Conservation (phyloP, 2,329 filamentous ascomycete species). For the Cadophora gregata region DNA sequence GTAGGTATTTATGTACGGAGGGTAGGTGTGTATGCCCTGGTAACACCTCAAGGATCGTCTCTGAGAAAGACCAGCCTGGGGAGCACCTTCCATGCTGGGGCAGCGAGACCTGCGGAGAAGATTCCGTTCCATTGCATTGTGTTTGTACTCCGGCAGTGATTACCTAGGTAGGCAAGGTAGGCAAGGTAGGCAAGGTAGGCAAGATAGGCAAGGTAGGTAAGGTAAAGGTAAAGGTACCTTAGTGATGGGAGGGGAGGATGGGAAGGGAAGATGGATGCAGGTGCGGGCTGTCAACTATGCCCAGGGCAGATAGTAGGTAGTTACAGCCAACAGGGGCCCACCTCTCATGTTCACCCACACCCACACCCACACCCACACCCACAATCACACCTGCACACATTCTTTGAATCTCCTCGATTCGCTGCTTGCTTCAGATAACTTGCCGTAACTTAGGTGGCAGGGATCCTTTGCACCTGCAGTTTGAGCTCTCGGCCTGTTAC, state of each 20-base stretch:
- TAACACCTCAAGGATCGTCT: conserved; percentile 19
- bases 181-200: too few relatives aligned
- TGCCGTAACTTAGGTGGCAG: too few relatives aligned
- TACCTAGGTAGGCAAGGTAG: background rate
- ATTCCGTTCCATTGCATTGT: too few relatives aligned
- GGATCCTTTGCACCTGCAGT: background rate
- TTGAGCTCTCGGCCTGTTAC: background rate
- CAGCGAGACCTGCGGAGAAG: background rate
- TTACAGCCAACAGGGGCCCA: background rate
- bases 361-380: too few relatives aligned
- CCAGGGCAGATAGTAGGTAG: background rate
- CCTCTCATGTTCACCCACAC: too few relatives aligned
- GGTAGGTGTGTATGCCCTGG: too few relatives aligned
- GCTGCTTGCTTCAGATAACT: background rate
- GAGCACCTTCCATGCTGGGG: background rate
- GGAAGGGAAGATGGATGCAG: background rate
- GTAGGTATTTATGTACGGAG: too few relatives aligned
- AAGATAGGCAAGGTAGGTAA: too few relatives aligned
- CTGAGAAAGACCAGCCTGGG: background rate
- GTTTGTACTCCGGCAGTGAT: background rate
- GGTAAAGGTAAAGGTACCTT: too few relatives aligned
- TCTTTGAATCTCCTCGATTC: background rate
- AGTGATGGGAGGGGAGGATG: too few relatives aligned
- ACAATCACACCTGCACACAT: too few relatives aligned
- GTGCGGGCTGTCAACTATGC: background rate